phyloP scores from a whole-genome alignment of 2,329 filamentous ascomycete genomes.

The Dothideomycetes sp. region DNA sequence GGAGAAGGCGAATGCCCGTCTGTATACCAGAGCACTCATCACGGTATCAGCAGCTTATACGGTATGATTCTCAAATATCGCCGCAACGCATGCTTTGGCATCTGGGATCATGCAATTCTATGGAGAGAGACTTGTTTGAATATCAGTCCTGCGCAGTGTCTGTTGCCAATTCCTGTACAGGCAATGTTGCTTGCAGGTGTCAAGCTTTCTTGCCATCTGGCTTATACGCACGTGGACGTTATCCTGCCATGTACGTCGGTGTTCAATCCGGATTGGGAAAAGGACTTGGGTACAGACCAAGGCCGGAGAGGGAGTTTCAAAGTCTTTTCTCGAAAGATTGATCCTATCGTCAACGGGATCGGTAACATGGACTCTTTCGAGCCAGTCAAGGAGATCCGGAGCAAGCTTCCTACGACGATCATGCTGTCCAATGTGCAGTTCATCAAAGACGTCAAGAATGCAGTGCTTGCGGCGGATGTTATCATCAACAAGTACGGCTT shows the following conservation, averaged over 20 bases:
- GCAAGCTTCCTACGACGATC: slow-evolving; percentile 49
- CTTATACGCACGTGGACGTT: slow-evolving; percentile 45
- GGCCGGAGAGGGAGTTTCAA: slow-evolving; percentile 47
- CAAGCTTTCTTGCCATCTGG: slow-evolving; percentile 29
- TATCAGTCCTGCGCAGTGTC: slow-evolving; percentile 28
- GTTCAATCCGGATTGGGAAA: slow-evolving; percentile 55
- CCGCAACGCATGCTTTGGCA: slow-evolving; percentile 41
- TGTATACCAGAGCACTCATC: slow-evolving; percentile 46
- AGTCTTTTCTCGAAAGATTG: slow-evolving; percentile 48
- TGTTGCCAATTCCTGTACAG: slow-evolving; percentile 28
- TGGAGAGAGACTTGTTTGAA: slow-evolving; percentile 35
- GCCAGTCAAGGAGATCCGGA: slow-evolving; percentile 48
- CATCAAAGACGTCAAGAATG: slow-evolving; percentile 53
- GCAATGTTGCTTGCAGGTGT: slow-evolving; percentile 28
- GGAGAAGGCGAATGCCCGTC: slow-evolving; percentile 37
- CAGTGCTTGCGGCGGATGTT: slow-evolving; percentile 51
- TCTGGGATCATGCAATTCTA: slow-evolving; percentile 49
- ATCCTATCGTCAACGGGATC: slow-evolving; percentile 56
- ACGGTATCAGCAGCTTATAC: slow-evolving; percentile 44
- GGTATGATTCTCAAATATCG: slow-evolving; percentile 46
- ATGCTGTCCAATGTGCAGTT: slow-evolving; percentile 54
- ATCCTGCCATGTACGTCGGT: slow-evolving; percentile 47
- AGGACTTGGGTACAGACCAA: slow-evolving; percentile 49
- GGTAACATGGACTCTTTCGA: slow-evolving; percentile 53
- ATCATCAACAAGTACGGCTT: slow-evolving; percentile 58